Conservation (phyloP, 495 filamentous ascomycete species). For the Podospora bellae-mahoneyi region DNA sequence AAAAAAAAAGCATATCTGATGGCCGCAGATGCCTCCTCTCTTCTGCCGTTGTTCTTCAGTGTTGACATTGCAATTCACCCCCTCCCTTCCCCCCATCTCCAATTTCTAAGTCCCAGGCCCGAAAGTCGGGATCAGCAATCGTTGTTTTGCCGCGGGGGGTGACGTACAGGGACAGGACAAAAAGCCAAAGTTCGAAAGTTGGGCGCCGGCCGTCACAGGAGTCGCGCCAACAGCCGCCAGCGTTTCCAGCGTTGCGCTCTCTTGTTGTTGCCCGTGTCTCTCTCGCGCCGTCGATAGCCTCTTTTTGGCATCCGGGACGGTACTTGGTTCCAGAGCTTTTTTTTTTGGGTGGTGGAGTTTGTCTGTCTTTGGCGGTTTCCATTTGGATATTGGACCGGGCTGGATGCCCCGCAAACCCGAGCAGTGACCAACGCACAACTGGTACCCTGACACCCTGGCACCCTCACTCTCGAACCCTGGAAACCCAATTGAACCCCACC, state of each 20-base stretch:
- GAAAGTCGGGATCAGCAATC: neutral
- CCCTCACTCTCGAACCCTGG: neutral
- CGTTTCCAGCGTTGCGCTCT: slow-evolving; percentile 10
- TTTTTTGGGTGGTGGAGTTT: no score
- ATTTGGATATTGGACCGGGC: neutral
- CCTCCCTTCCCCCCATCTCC: neutral
- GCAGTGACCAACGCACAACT: slow-evolving; percentile 6
- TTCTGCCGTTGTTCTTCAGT: neutral
- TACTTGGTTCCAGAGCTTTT: neutral
- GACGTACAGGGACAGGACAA: neutral
- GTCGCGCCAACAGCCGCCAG: slow-evolving; percentile 11
- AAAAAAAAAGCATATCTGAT: neutral
- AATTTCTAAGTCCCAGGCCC: neutral
- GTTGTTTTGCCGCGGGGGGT: neutral
- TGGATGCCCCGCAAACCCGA: slow-evolving; percentile 6
- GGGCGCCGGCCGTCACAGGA: neutral
- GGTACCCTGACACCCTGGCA: neutral
- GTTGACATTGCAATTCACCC: neutral
- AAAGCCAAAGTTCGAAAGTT: neutral
- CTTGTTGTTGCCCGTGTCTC: neutral
- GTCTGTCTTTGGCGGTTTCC: no score
- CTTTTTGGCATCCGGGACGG: neutral
- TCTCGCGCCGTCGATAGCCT: neutral
- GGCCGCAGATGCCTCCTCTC: neutral
- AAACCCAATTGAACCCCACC: slow-evolving; percentile 4